Evolutionary conservation across 495 filamentous ascomycete species (phyloP).

Genomic region (Rusavskia elegans): DNA sequence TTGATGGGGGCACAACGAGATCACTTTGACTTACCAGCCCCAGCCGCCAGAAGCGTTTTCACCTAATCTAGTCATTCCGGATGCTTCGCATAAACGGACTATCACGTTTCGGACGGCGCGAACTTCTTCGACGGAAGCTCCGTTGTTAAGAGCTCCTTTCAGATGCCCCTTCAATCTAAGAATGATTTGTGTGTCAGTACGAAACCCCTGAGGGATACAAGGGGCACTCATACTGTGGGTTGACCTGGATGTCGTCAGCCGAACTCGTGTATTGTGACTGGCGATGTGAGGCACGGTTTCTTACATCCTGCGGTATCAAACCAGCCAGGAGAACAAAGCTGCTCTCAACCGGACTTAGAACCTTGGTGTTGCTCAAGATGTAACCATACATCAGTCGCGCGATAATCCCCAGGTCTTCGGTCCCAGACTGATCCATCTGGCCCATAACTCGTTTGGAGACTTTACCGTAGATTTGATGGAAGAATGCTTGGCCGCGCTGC

Average conservation of each 20-base stretch:
- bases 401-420: slow-evolving; percentile 34
- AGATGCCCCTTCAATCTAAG: slow-evolving; percentile 32
- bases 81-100: slow-evolving; percentile 29
- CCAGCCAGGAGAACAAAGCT: slow-evolving; percentile 40
- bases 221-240: slow-evolving; percentile 22
- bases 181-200: background rate
- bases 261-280: background rate
- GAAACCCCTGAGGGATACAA: background rate
- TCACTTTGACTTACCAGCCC: slow-evolving; percentile 21
- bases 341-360: slow-evolving; percentile 30
- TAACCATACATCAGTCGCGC: slow-evolving; percentile 37
- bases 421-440: slow-evolving; percentile 35
- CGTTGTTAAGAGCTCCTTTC: slow-evolving; percentile 35
- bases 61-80: slow-evolving; percentile 28
- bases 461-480: slow-evolving; percentile 36
- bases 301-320: slow-evolving; percentile 36
- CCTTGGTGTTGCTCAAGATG: slow-evolving; percentile 30
- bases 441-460: slow-evolving; percentile 33
- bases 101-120: slow-evolving; percentile 32
- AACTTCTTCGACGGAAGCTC: slow-evolving; percentile 34
- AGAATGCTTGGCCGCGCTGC: slow-evolving; percentile 31
- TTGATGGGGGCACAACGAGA: too few relatives aligned
- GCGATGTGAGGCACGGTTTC: background rate
- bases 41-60: slow-evolving; percentile 18
- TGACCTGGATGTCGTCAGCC: slow-evolving; percentile 20